These are phyloP conservation scores for Mycena latifolia DNA, from an alignment of 768 basidiomycete genomes.

Conservation along the genomic window DNA sequence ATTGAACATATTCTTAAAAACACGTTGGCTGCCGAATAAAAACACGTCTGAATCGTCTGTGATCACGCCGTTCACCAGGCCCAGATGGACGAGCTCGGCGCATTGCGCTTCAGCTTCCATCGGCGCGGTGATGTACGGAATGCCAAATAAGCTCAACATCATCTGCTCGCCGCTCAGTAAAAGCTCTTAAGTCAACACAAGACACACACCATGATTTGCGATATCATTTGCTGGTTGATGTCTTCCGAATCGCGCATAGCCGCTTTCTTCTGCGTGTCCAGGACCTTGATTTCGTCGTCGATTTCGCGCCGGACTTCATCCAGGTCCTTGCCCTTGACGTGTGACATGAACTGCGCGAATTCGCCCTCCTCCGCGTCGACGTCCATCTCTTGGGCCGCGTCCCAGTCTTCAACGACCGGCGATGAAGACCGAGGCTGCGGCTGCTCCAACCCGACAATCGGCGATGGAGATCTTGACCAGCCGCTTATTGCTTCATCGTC, in stretches of 20 bases:
- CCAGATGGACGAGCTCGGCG: slow-evolving; percentile 87
- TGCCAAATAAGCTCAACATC: slow-evolving; percentile 93
- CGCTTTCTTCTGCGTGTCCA: slow-evolving; percentile 87
- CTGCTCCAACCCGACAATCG: slow-evolving; percentile 37
- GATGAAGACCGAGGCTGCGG: slow-evolving; percentile 41
- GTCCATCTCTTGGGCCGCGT: slow-evolving; percentile 90
- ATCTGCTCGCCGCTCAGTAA: slow-evolving; percentile 59
- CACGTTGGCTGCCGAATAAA: slow-evolving; percentile 94
- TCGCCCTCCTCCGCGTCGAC: slow-evolving; percentile 84
- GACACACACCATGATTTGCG: slow-evolving; percentile 77
- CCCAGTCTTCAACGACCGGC: slow-evolving; percentile 65
- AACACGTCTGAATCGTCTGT: slow-evolving; percentile 99
- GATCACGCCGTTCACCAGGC: slow-evolving; percentile 96
- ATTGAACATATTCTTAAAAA: slow-evolving; percentile 99
- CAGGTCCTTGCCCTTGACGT: slow-evolving; percentile 89
- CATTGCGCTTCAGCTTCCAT: slow-evolving; percentile 99
- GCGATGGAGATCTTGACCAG: slow-evolving; percentile 51
- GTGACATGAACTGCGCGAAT: slow-evolving; percentile 92
- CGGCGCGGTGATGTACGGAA: slow-evolving; percentile 98
- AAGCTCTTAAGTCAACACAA: slow-evolving; percentile 6
- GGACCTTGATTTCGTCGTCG: slow-evolving; percentile 86
- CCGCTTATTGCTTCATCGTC: slow-evolving; percentile 23
- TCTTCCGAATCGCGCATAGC: slow-evolving; percentile 97
- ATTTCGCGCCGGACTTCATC: slow-evolving; percentile 89
- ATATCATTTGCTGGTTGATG: slow-evolving; percentile 94